Conservation (phyloP, 2,329 filamentous ascomycete species). For the Phoma herbarum region DNA sequence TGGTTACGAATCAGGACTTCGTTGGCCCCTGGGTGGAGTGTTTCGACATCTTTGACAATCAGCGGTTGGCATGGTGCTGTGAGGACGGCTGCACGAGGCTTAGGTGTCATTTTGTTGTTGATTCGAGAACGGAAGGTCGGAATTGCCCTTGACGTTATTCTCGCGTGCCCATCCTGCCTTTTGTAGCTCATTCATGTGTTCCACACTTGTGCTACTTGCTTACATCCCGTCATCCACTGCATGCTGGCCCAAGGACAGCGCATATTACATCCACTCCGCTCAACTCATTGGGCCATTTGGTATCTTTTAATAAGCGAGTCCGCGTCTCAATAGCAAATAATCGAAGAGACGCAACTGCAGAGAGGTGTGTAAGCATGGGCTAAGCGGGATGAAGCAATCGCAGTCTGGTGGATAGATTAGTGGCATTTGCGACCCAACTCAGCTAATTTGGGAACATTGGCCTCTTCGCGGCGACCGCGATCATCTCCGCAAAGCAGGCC, state of each 20-base stretch:
- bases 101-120: not conserved
- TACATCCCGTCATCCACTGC: not conserved
- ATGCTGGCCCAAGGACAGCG: not conserved
- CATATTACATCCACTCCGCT: not conserved
- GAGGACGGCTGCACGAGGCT: not conserved
- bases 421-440: constrained; percentile 18
- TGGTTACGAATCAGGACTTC: too few species aligned
- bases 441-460: constrained; percentile 35
- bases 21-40: too few species aligned
- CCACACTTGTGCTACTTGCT: not conserved
- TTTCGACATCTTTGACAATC: too few species aligned
- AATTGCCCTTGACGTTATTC: not conserved
- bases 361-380: constrained; percentile 40
- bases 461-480: constrained; percentile 9
- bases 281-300: not conserved
- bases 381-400: constrained; percentile 29
- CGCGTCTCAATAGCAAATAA: not conserved
- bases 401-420: constrained; percentile 36
- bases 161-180: not conserved
- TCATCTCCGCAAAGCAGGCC: constrained; percentile 12
- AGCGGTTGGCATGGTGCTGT: not conserved
- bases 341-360: constrained; percentile 1
- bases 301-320: not conserved
- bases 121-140: not conserved
- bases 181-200: not conserved